Evolutionary conservation across 2,329 filamentous ascomycete species (phyloP).

Genomic region (Colletotrichum sp.): DNA sequence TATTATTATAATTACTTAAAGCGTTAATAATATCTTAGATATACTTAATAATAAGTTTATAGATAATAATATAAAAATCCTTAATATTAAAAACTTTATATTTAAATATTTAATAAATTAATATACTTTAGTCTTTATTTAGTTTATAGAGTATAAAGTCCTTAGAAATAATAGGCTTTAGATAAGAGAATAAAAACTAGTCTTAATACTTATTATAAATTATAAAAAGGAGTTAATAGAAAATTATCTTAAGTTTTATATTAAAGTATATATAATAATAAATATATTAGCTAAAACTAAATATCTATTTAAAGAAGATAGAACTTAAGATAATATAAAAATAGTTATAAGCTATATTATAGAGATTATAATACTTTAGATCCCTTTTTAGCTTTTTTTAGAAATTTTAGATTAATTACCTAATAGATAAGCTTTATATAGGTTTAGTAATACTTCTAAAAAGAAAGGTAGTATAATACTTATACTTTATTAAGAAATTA

Average conservation of each 20-base stretch:
- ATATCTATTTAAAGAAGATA: not conserved
- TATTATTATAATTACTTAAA: not conserved
- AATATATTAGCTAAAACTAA: not conserved
- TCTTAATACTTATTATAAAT: not conserved
- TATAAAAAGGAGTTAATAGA: not conserved
- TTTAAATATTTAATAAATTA: not conserved
- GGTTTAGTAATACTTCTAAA: not conserved
- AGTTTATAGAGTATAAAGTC: not conserved
- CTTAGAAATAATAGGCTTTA: not conserved
- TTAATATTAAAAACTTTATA: not conserved
- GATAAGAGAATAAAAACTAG: not conserved
- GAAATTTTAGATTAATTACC: not conserved
- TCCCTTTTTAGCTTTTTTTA: not conserved
- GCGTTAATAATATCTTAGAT: not conserved
- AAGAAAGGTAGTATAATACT: not conserved
- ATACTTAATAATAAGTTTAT: not conserved
- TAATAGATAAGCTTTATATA: not conserved
- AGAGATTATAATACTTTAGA: not conserved
- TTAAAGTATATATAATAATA: not conserved
- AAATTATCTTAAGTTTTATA: not conserved
- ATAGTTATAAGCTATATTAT: not conserved
- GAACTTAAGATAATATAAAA: not conserved
- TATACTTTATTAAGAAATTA: not conserved
- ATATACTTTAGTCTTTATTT: not conserved
- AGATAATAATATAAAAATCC: fast-evolving